Base-by-base conservation (phyloP, 2,329 filamentous ascomycete species). In the Hymenoscyphus occultus region DNA sequence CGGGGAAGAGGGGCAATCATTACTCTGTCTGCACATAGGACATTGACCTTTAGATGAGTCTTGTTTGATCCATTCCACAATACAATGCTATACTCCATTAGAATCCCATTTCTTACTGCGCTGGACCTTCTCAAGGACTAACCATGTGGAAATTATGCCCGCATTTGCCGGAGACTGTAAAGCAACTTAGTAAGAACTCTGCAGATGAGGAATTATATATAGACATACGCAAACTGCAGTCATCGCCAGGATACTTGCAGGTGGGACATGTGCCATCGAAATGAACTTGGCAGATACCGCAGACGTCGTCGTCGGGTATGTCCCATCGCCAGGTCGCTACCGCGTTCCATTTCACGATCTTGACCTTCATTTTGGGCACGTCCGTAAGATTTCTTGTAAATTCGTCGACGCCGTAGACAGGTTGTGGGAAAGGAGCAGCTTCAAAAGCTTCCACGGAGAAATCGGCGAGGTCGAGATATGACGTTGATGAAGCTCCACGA, bases 121-220 rank as follows among this genome's bases (percentile, higher is more conserved):
- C 1, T 28, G 7, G 13, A 28, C 1, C 5, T 51, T 16, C 14
- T 28, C 10, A 14, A 19, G 19, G 13, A 58, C 82, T 71, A 78
- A 96, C 93, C 91, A 97, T 96, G 78, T 99, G 95, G 76, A 99
- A 99, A 69, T 92, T 97, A 78, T 99, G 95, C 5, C 93, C 94
- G 79, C 95, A 99, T 81, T 94, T 96, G 56, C 95, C 95, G 67
- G 95, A 93, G 70, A 97, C 94, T 97, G 39, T 67, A 35, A 19
- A 48, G 9, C 45, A 16, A 22, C 16, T 48, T 22, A 48, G 42
- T 48, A 6, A 9, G 9, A 19, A 10, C 16, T 7, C 5, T 48
- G n/a, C 6, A 48, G 16, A 22, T 5, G 59, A 16, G 31, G 62
- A 56, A 54, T 42, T 9, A 59, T 10, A 13, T 16, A 16, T n/a